Evolutionary conservation across 208 protist genomes (phyloP).

Genomic region (Tritrichomonas foetus): DNA sequence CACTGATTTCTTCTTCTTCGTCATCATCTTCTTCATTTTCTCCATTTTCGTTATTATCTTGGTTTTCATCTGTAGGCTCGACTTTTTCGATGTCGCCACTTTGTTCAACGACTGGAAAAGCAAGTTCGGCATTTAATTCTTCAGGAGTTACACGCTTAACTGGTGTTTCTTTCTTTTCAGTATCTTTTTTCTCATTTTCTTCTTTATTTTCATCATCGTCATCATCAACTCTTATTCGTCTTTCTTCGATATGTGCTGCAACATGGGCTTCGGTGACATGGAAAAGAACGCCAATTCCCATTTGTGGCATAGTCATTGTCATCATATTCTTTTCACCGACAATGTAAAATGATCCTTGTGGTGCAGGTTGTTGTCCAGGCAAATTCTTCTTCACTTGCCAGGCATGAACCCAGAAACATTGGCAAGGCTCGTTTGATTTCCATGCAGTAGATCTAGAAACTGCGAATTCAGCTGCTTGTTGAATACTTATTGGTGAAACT

Average conservation of each 20-base stretch:
- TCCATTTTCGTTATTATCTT: background rate
- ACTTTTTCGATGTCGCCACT: background rate
- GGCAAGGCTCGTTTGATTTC: constrained; percentile 29
- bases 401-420: constrained; percentile 34
- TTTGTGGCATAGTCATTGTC: constrained; percentile 40
- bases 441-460: background rate
- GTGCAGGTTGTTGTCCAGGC: background rate
- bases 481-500: background rate
- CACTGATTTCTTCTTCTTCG: background rate
- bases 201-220: background rate
- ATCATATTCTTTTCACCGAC: background rate
- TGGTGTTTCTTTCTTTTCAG: background rate
- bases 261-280: constrained; percentile 30
- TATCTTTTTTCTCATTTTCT: background rate
- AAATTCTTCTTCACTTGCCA: constrained; percentile 16
- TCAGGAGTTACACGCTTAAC: background rate
- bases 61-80: background rate
- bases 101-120: background rate
- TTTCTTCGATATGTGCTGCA: background rate
- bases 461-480: constrained; percentile 22
- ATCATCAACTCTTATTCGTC: background rate
- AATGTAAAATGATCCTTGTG: background rate
- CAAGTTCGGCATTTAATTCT: background rate
- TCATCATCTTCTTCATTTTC: background rate
- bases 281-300: constrained; percentile 17